Base-by-base conservation (phyloP, 306 rosid species). In the Senna siamea region DNA sequence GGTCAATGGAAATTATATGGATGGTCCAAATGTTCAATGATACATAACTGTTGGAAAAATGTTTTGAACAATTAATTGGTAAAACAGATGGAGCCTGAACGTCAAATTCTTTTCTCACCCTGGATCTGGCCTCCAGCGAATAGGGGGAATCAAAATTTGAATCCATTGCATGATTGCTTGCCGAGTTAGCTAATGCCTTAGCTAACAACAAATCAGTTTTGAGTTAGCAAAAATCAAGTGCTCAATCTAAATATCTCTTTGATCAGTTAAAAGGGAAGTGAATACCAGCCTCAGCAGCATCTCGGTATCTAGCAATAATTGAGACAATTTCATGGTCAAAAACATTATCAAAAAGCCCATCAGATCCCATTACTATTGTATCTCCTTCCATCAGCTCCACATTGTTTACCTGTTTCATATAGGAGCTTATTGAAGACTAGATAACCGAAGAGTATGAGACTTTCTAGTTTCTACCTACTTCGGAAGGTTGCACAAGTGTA, bases 101-200 rank as follows among this genome's bases (percentile, higher is more conserved):
- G 58, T n/a, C 19, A 60, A 47, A 9, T 69, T 63, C 54, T 75
- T 23, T 20, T 35, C 53, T 79, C 76, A 94, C 97, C 92, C 68
- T 87, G 56, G 96, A 78, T 69, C 90, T 84, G 73, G 97, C 99
- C 82, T 94, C 99, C 83, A 88, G 70, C 47, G 94, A 82, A 80
- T 87, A 94, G 20, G 99, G 97, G 14, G 98, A 92, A 35, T 94
- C 97, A 58, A 94, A 94, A 55, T 84, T 86, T 55, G 87, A 80
- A 82, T 94, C 93, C 79, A 12, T 47, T 8, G 96, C 88, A 86
- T 92, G 98, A 80, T 59, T 77, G 79, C 88, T 90, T 68, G 98
- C 97, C 78, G 88, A 79, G 82, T 88, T 83, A 88, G 96, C 96
- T 84, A 90, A 83, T 81, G 90, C 87, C 89, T 90, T 88, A 85